A percentile compares a stretch with the other conserved stretches of the same genome.
These are phyloP conservation scores for Arthrobotrys iridis DNA, from an alignment of 2,329 filamentous ascomycete species.

Conservation along the genomic window DNA sequence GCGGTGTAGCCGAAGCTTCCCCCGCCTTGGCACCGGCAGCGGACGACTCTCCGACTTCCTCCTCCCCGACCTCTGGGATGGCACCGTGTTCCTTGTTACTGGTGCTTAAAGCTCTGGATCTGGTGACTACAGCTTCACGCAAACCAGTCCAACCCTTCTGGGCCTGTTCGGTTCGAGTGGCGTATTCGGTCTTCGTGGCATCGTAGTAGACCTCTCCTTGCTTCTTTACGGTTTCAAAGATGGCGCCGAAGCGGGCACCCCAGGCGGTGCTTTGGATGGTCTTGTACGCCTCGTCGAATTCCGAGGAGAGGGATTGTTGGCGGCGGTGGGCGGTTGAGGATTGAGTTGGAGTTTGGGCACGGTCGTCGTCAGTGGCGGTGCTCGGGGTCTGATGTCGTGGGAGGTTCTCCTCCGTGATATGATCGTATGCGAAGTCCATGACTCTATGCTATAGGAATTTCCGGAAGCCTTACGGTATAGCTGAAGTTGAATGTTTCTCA, in stretches of 20 bases:
- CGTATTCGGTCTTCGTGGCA: constrained; percentile 82
- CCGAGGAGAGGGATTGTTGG: constrained; percentile 75
- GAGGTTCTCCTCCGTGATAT: constrained; percentile 86
- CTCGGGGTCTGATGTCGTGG: constrained; percentile 67
- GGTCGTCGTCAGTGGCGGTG: constrained; percentile 64
- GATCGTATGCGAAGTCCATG: constrained; percentile 98
- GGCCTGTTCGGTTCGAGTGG: constrained; percentile 80
- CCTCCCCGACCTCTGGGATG: constrained; percentile 62
- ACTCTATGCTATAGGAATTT: not conserved
- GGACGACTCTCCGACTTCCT: constrained; percentile 60
- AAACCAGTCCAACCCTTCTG: constrained; percentile 80
- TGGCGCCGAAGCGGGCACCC: constrained; percentile 86
- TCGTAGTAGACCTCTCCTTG: constrained; percentile 92
- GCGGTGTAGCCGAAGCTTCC: constrained; percentile 52
- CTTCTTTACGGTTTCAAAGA: constrained; percentile 91
- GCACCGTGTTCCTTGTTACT: constrained; percentile 61
- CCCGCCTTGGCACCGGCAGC: constrained; percentile 46
- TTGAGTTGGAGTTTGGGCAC: constrained; percentile 60
- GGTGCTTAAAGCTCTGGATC: constrained; percentile 72
- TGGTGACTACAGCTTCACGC: constrained; percentile 73
- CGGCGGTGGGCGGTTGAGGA: constrained; percentile 56
- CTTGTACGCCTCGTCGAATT: constrained; percentile 94
- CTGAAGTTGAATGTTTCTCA: not conserved
- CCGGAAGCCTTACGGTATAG: not conserved
- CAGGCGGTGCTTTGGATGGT: constrained; percentile 91